phyloP scores from a whole-genome alignment of 2,329 filamentous ascomycete genomes.

The Alternaria incomplexa region DNA sequence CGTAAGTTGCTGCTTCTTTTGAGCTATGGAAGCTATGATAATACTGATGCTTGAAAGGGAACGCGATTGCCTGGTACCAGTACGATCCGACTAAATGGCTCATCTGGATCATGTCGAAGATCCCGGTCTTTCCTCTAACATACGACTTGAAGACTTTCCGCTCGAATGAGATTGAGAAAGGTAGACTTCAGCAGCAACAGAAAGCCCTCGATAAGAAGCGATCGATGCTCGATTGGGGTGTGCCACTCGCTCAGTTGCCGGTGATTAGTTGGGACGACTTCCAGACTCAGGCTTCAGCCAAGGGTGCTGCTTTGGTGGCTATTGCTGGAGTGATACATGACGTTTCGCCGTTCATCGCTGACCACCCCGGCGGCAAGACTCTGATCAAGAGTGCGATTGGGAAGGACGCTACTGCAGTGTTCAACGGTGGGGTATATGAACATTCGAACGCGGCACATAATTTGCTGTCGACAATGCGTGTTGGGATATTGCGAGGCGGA shows the following conservation, averaged over 20 bases:
- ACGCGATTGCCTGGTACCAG: constrained; percentile 47
- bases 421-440: constrained; percentile 50
- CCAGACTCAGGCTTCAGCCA: constrained; percentile 29
- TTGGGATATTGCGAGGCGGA: constrained; percentile 48
- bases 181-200: constrained; percentile 49
- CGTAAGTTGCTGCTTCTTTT: not conserved
- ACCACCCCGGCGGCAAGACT: constrained; percentile 49
- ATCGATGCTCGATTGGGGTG: constrained; percentile 46
- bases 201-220: constrained; percentile 48
- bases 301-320: constrained; percentile 43
- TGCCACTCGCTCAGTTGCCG: constrained; percentile 44
- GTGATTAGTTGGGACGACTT: constrained; percentile 50
- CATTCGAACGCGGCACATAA: constrained; percentile 51
- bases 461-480: constrained; percentile 47
- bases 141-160: constrained; percentile 49
- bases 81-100: constrained; percentile 52
- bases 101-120: constrained; percentile 42
- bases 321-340: constrained; percentile 50
- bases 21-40: rapidly evolving
- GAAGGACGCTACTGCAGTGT: constrained; percentile 49
- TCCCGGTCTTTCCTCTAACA: constrained; percentile 39
- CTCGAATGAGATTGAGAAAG: constrained; percentile 47
- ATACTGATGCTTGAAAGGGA: constrained; percentile 24
- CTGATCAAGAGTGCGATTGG: constrained; percentile 45
- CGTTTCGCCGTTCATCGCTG: constrained; percentile 42